Percentiles rank a stretch among this genome's conserved stretches.
Conservation (phyloP, 208 protist species). For the Eutreptiella sp. region DNA sequence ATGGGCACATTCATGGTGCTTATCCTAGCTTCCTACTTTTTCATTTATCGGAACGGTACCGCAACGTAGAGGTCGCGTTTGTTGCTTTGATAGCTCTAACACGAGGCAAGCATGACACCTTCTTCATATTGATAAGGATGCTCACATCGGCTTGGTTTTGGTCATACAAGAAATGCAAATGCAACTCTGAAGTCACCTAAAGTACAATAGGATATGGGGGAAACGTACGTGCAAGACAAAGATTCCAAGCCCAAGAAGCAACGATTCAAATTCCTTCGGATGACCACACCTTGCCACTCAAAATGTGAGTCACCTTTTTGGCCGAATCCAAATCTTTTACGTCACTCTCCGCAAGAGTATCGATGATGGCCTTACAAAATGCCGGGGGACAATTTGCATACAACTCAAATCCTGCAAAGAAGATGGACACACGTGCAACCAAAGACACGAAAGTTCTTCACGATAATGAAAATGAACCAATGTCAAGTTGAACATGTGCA, state of each 20-base stretch:
- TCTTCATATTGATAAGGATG: conserved; percentile 91
- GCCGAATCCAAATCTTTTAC: background rate
- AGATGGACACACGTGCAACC: no score
- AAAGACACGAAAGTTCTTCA: no score
- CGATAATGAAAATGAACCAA: no score
- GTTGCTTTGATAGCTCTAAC: no score
- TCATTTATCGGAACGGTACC: no score
- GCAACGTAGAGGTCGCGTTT: conserved; percentile 12
- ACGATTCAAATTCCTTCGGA: background rate
- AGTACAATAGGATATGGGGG: conserved; percentile 55
- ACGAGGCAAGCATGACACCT: no score
- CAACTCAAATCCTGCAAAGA: no score
- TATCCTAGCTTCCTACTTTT: no score
- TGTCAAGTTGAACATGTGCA: no score
- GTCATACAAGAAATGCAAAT: conserved; percentile 91
- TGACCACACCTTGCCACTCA: background rate
- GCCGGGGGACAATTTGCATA: no score
- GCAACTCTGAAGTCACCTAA: conserved; percentile 75
- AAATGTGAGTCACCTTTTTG: background rate
- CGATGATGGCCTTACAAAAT: background rate
- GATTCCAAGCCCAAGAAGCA: background rate
- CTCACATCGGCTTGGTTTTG: conserved; percentile 86
- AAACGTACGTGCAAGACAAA: background rate
- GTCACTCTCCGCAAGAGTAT: background rate
- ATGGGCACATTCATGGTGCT: no score